phyloP scores from a whole-genome alignment of 129 eudicot genomes.

The Rutidosis leptorrhynchoides region DNA sequence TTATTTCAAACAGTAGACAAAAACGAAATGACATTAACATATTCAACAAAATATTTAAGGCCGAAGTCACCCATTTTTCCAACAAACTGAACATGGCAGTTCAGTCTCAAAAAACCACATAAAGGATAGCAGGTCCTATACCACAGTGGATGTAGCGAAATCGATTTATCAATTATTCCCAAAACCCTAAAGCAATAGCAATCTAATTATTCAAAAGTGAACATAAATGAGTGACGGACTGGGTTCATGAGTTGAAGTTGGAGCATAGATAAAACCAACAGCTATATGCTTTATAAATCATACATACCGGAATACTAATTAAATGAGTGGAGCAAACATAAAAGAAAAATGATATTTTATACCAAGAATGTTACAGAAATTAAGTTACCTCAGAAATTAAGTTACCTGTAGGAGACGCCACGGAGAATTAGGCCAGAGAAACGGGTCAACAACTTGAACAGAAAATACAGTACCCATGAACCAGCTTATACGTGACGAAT shows the following conservation, averaged over 20 bases:
- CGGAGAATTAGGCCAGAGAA: constrained; percentile 85
- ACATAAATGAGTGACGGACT: constrained; percentile 13
- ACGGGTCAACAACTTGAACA: constrained; percentile 74
- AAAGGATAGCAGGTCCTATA: not conserved
- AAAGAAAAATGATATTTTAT: not conserved
- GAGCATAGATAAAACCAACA: constrained; percentile 6
- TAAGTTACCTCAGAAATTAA: constrained; percentile 40
- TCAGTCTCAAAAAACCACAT: not conserved
- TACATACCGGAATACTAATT: not conserved
- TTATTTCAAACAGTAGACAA: not conserved
- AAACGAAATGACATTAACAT: not conserved
- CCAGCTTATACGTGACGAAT: constrained; percentile 82
- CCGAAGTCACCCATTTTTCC: not conserved
- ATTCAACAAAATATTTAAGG: not conserved
- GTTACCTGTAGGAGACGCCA: constrained; percentile 86
- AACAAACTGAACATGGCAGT: constrained; percentile 5
- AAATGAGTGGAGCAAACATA: not conserved
- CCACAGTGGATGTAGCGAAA: constrained; percentile 9
- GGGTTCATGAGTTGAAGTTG: constrained; percentile 7
- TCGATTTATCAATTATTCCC: not conserved
- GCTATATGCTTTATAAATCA: constrained; percentile 7
- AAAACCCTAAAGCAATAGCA: constrained; percentile 5
- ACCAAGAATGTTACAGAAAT: not conserved
- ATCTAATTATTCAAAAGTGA: constrained; percentile 1
- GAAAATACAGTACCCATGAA: constrained; percentile 79